Evolutionary conservation across 1,284 basidiomycete genomes (phyloP).

Genomic region (Apiotrichum brassicae): DNA sequence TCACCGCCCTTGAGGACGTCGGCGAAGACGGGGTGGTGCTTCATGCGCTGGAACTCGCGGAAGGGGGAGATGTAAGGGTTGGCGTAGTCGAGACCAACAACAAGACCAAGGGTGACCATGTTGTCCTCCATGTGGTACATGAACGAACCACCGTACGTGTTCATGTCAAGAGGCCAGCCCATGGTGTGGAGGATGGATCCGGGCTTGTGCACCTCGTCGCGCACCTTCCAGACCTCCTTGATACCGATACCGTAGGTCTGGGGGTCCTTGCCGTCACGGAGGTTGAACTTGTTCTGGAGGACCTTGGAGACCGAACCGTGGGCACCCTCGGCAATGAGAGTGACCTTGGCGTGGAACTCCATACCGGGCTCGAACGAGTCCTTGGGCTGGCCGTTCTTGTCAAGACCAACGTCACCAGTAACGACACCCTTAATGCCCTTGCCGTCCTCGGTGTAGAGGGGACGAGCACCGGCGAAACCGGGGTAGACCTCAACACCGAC

Average conservation of each 20-base stretch:
- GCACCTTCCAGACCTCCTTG: slow-evolving; percentile 96
- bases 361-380: slow-evolving; percentile 93
- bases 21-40: slow-evolving; percentile 90
- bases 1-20: slow-evolving; percentile 70
- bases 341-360: slow-evolving; percentile 90
- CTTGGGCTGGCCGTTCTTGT: slow-evolving; percentile 71
- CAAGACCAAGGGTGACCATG: slow-evolving; percentile 83
- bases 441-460: slow-evolving; percentile 67
- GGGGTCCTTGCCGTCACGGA: slow-evolving; percentile 71
- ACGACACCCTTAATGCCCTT: slow-evolving; percentile 71
- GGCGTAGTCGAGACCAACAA: slow-evolving; percentile 88
- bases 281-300: slow-evolving; percentile 67
- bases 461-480: slow-evolving; percentile 83
- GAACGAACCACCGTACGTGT: slow-evolving; percentile 91
- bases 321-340: slow-evolving; percentile 92
- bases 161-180: slow-evolving; percentile 81
- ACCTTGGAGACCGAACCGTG: slow-evolving; percentile 87
- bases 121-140: slow-evolving; percentile 94
- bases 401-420: slow-evolving; percentile 93
- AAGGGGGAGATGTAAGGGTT: slow-evolving; percentile 94
- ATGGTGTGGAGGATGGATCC: slow-evolving; percentile 89
- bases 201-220: slow-evolving; percentile 65
- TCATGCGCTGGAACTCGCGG: slow-evolving; percentile 88
- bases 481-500: slow-evolving; percentile 95
- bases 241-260: slow-evolving; percentile 96